These are phyloP conservation scores for Daldinia vernicosa DNA, from an alignment of 495 filamentous ascomycete genomes.

Conservation along the genomic window DNA sequence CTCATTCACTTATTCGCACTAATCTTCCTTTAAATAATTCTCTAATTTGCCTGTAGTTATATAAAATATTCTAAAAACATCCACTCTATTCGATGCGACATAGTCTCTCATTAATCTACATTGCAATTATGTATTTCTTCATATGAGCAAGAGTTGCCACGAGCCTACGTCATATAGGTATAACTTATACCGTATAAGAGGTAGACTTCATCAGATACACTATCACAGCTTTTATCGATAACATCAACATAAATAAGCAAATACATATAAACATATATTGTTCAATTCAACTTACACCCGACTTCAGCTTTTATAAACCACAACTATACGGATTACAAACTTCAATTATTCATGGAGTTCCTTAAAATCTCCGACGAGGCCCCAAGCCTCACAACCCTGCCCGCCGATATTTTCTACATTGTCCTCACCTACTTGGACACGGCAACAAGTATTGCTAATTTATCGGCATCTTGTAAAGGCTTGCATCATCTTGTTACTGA, in stretches of 20 bases:
- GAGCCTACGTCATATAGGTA: conserved; percentile 23
- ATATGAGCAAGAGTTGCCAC: conserved; percentile 5
- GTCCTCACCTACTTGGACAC: conserved; percentile 51
- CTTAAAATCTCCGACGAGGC: conserved; percentile 14
- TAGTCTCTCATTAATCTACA: not conserved
- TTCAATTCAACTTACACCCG: not conserved
- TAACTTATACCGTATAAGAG: too few species aligned
- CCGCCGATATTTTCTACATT: conserved; percentile 52
- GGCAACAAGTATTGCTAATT: conserved; percentile 48
- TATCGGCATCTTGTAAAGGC: conserved; percentile 45
- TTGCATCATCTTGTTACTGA: conserved; percentile 43
- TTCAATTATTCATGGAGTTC: not conserved
- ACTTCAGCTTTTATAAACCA: not conserved
- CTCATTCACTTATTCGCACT: not conserved
- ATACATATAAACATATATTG: not conserved
- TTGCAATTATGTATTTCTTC: not conserved
- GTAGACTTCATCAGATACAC: conserved; percentile 6
- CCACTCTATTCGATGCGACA: not conserved
- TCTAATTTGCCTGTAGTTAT: too few species aligned
- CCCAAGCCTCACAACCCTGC: conserved; percentile 42
- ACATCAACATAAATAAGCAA: not conserved
- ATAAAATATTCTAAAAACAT: too few species aligned
- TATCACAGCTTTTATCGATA: not conserved
- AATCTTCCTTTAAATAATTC: not conserved
- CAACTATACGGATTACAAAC: not conserved